A percentile compares a stretch with the other conserved stretches of the same genome.
These are phyloP conservation scores for Fusarium anthophilum DNA, from an alignment of 2,329 filamentous ascomycete species.

Conservation along the genomic window DNA sequence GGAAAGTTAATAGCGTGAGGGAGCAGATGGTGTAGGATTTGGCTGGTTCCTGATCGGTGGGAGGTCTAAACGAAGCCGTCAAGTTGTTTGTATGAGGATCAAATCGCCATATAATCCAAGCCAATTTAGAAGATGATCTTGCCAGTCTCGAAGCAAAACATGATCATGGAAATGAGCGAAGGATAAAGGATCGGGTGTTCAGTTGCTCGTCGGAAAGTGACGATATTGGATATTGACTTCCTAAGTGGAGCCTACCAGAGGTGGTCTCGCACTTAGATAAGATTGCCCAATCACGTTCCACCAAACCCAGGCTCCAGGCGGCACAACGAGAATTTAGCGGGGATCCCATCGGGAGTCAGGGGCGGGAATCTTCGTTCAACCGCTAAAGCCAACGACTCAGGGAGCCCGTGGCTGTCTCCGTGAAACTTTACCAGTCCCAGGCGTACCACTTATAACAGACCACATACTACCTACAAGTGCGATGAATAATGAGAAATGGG, in stretches of 20 bases:
- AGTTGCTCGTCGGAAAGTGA: constrained; percentile 36
- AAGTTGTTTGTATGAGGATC: background rate
- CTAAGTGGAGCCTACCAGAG: constrained; percentile 31
- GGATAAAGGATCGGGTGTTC: constrained; percentile 22
- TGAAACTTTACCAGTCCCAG: background rate
- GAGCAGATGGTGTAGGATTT: constrained; percentile 21
- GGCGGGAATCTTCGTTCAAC: constrained; percentile 24
- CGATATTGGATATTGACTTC: constrained; percentile 41
- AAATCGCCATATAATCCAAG: background rate
- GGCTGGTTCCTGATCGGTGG: background rate
- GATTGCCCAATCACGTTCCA: constrained; percentile 24
- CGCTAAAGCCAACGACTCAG: constrained; percentile 30
- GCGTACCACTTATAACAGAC: background rate
- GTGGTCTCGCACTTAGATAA: constrained; percentile 22
- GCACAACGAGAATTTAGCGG: constrained; percentile 34
- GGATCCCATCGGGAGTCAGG: constrained; percentile 36
- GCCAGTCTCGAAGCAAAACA: background rate
- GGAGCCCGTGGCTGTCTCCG: background rate
- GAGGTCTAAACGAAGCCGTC: background rate
- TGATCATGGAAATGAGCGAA: constrained; percentile 13
- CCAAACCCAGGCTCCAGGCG: constrained; percentile 20
- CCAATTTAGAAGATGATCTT: background rate
- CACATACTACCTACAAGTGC: background rate
- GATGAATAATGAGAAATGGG: background rate
- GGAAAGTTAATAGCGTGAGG: constrained; percentile 16